These are phyloP conservation scores for Syncephalastrum monosporum DNA, from an alignment of 371 early-diverging fungal genomes.

Conservation along the genomic window DNA sequence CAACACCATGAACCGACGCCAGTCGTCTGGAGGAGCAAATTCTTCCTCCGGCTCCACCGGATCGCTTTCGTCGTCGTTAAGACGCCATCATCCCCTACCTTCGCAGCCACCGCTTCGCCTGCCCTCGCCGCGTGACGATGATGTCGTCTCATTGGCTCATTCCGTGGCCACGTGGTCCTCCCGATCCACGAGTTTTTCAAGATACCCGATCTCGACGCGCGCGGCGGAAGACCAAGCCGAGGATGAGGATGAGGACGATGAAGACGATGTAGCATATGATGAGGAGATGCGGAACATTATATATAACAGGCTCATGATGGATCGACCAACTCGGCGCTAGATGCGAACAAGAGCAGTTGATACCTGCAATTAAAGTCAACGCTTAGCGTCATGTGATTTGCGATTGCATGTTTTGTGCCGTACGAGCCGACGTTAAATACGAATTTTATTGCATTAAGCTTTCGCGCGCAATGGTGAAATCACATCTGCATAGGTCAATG, in stretches of 20 bases:
- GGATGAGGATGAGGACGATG: slow-evolving; percentile 11
- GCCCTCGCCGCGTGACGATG: slow-evolving; percentile 15
- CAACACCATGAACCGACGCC: neutral
- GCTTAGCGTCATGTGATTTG: no score
- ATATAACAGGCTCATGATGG: slow-evolving; percentile 27
- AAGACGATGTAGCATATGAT: slow-evolving; percentile 23
- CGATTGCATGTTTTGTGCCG: no score
- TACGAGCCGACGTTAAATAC: no score
- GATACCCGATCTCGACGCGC: slow-evolving; percentile 8
- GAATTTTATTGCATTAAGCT: no score
- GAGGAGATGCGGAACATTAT: slow-evolving; percentile 32
- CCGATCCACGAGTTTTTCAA: slow-evolving; percentile 10
- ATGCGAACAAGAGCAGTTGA: no score
- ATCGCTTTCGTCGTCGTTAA: neutral
- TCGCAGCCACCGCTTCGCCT: neutral
- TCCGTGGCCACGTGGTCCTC: slow-evolving; percentile 28
- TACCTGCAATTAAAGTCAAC: no score
- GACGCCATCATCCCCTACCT: neutral
- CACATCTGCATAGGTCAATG: no score
- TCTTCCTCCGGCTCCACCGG: neutral
- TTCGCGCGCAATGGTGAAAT: no score
- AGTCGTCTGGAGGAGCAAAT: neutral
- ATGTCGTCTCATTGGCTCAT: slow-evolving; percentile 24
- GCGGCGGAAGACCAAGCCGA: slow-evolving; percentile 8
- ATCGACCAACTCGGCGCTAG: slow-evolving; percentile 9